These are phyloP conservation scores for Botryotinia convoluta DNA, from an alignment of 2,329 filamentous ascomycete genomes.

Conservation along the genomic window DNA sequence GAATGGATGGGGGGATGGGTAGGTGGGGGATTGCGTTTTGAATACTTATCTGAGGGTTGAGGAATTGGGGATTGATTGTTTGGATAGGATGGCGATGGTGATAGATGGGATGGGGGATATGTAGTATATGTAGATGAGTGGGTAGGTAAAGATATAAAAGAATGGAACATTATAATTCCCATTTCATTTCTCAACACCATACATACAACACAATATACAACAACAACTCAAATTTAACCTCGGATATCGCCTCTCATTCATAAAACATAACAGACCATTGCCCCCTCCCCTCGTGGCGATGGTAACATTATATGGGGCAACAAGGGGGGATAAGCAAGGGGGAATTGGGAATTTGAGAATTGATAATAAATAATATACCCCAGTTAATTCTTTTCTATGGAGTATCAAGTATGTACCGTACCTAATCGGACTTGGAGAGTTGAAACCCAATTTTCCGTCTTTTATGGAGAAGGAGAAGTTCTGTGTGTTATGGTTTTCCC, in stretches of 20 bases:
- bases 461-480: neutral
- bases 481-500: neutral
- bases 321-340: neutral
- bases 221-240: neutral
- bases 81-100: neutral
- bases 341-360: neutral
- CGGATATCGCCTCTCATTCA: neutral
- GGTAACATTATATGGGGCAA: neutral
- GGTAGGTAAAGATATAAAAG: neutral
- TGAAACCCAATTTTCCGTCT: neutral
- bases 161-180: neutral
- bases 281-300: neutral
- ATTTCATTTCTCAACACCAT: too few species aligned
- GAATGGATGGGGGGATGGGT: neutral
- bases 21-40: neutral
- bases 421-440: neutral
- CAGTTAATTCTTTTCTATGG: neutral
- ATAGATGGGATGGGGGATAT: too few species aligned
- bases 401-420: neutral
- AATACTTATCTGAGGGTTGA: neutral
- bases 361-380: neutral
- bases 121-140: too few species aligned
- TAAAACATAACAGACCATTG: neutral
- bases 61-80: neutral
- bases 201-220: too few species aligned